Base-by-base conservation (phyloP, 208 protist species). In the Porcisia deanei region DNA sequence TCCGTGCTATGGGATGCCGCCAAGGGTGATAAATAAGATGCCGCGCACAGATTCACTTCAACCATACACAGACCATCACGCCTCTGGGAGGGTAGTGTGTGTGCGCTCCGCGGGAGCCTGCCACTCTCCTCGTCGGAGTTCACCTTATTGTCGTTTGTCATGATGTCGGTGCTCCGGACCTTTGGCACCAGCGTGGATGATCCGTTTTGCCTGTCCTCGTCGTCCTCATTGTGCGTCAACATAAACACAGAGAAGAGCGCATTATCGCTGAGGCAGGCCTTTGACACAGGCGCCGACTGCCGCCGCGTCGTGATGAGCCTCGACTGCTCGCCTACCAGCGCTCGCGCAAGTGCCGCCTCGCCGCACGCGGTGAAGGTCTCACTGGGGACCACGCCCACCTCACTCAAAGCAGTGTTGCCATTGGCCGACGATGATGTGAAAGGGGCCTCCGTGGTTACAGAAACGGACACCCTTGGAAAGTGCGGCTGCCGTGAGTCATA, bases 181-280 rank as follows among this genome's bases (percentile, higher is more conserved):
- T 54, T 2, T 45, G 10, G 41, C 63, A 25, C 41, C 41, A 20
- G 52, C 18, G 37, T 47, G 34, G 18, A 14, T 12, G 63, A 67
- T 20, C 1, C 63, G 25, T 5, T 12, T 14, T n/a, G 18, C 25
- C 25, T 57, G 3, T 71, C 66, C 41, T 71, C 66, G 1, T 69
- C 64, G 1, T 69, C 64, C 1, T 73, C 68, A 54, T 30, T 58
- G 49, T 43, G 12, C 22, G 6, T 54, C 18, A 73, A n/a, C 45
- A 25, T 41, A 22, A 86, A 88, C 18, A 88, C 82, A 71, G 79
- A 72, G 49, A 88, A 88, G 45, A 88, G 82, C 7, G 85, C 76
- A 39, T 81, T 79, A 37, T 78, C 77, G 25, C 55, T 69, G 67
- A 75, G 47, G 63, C 52, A 47, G 7, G 54, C 22, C 45, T 68